Base-by-base conservation (phyloP, 2,329 filamentous ascomycete genomes). In the Sporothrix schenckii region DNA sequence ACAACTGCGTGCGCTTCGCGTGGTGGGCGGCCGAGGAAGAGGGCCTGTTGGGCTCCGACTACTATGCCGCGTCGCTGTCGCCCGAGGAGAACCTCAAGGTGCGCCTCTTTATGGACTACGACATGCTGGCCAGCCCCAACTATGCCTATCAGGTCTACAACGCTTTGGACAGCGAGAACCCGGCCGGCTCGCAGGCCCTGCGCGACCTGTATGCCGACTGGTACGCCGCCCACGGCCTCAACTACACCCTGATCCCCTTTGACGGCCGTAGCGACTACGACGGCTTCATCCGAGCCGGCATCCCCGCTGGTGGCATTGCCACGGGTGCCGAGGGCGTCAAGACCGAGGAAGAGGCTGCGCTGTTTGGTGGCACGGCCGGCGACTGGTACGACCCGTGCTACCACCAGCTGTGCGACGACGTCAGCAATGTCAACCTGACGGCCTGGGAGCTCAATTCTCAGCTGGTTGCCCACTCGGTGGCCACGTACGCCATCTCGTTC, bases 241-340 rank as follows among this genome's bases (percentile, higher is more conserved):
- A 89, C 79, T 89, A 89, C 77, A 91, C 88, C 0, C 87, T 91
- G 71, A 91, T 91, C 39, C 86, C 88, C 2, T 94, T 95, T 74
- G 90, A 93, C 75, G 92, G 92, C 7, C 88, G 92, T 71, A 92
- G 89, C 73, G 92, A 95, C 79, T 94, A 94, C 75, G 90, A 89
- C 66, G 89, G 88, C 1, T 94, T 94, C 81, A 90, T 93, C 75
- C 84, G 87, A 49, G 84, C 87, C 70, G 89, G 89, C 3, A 92
- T 94, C 54, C 90, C 92, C 0, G 87, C 87, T 0, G 91, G 92
- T 30, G 92, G 92, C 41, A 87, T 94, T 72, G 91, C 91, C 69
- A 93, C 91, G 2, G 92, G 92, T 52, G 92, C 92, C 1, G 91
- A 94, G 79, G 90, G 86, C 14, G 78, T 92, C 80, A 94, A 93